phyloP scores from a whole-genome alignment of 2,329 filamentous ascomycete species.

The Lachnellula occidentalis region DNA sequence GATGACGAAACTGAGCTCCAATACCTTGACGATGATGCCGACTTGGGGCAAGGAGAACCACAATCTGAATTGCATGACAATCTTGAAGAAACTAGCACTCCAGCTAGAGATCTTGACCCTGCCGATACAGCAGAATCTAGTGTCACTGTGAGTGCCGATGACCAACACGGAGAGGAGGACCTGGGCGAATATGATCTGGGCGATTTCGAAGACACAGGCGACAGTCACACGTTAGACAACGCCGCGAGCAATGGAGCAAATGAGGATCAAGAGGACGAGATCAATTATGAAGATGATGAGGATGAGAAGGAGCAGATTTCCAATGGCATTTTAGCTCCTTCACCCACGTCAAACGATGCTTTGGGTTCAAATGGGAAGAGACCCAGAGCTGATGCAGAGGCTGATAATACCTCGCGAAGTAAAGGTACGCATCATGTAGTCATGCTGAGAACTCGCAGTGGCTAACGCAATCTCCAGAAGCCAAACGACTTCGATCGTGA shows the following conservation, averaged over 20 bases:
- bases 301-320: conserved; percentile 9
- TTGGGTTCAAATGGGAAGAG: conserved; percentile 25
- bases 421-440: conserved; percentile 1
- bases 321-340: conserved; percentile 1
- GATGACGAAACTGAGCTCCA: background rate
- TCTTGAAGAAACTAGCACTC: conserved; percentile 32
- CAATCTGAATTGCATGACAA: conserved; percentile 29
- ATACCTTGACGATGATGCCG: background rate
- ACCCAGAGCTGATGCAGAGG: conserved; percentile 23
- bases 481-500: conserved; percentile 30
- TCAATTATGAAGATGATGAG: conserved; percentile 27
- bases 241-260: conserved; percentile 16
- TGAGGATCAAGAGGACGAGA: conserved; percentile 25
- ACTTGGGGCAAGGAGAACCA: conserved; percentile 1
- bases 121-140: conserved; percentile 27
- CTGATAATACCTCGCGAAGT: conserved; percentile 10
- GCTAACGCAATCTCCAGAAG: conserved; percentile 25
- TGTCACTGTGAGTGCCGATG: conserved; percentile 33
- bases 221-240: background rate
- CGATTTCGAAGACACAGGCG: conserved; percentile 29
- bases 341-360: background rate
- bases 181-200: conserved; percentile 32
- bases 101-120: conserved; percentile 9
- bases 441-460: background rate
- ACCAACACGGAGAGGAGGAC: conserved; percentile 31